These are phyloP conservation scores for Glycyrrhiza uralensis DNA, from an alignment of 306 rosid species.

Conservation along the genomic window DNA sequence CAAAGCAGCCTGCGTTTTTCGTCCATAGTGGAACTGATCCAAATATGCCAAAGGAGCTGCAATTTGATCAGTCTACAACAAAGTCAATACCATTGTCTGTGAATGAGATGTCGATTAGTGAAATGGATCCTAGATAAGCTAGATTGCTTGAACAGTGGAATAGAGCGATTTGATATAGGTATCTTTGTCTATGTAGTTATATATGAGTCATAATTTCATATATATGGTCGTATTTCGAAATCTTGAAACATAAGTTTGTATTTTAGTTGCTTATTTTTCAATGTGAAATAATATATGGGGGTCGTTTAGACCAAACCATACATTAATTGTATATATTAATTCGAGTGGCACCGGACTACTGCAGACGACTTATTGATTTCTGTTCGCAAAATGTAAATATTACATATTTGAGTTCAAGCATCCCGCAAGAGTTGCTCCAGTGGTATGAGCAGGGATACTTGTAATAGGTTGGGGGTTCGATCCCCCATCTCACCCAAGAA, in stretches of 20 bases:
- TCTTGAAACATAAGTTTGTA: background rate
- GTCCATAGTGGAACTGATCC: conserved; percentile 11
- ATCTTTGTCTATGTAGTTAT: background rate
- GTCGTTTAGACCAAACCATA: background rate
- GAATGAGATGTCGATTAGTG: conserved; percentile 24
- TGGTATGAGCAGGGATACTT: too few relatives aligned
- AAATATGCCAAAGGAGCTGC: conserved; percentile 9
- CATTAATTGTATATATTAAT: background rate
- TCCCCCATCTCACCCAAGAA: too few relatives aligned
- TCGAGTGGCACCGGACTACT: background rate
- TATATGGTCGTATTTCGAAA: background rate
- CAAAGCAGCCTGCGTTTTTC: conserved; percentile 28
- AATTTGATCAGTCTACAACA: conserved; percentile 5
- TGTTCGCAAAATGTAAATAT: background rate
- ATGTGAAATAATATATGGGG: background rate
- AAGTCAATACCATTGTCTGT: background rate
- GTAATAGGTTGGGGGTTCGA: too few relatives aligned
- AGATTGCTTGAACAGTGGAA: background rate
- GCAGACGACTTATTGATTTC: background rate
- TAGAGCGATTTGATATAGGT: background rate
- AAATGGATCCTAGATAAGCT: conserved; percentile 30
- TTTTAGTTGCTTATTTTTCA: background rate
- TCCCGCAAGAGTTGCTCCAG: too few relatives aligned
- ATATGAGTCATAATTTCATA: background rate
- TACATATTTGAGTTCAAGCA: background rate